phyloP scores from a whole-genome alignment of 208 protist genomes.

The Herpetomonas muscarum region DNA sequence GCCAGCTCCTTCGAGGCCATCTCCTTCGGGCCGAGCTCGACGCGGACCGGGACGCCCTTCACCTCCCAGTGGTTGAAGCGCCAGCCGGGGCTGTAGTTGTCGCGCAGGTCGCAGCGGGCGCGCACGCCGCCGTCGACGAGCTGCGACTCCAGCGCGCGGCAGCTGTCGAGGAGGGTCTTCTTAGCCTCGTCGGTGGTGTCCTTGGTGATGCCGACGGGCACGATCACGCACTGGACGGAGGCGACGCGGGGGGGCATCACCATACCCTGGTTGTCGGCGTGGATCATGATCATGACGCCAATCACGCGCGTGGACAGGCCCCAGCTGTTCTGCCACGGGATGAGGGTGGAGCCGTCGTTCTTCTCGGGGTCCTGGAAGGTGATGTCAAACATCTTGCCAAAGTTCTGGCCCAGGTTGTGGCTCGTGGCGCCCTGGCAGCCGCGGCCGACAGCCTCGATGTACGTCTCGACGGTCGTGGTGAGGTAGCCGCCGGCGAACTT shows the following conservation, averaged over 20 bases:
- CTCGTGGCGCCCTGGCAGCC: slow-evolving; percentile 96
- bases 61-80: slow-evolving; percentile 99
- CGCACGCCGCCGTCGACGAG: slow-evolving; percentile 81
- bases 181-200: slow-evolving; percentile 59
- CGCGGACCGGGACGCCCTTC: slow-evolving; percentile 95
- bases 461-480: slow-evolving; percentile 98
- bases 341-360: slow-evolving; percentile 72
- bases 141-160: slow-evolving; percentile 47
- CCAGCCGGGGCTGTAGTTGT: slow-evolving; percentile 96
- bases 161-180: slow-evolving; percentile 46
- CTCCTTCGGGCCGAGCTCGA: slow-evolving; percentile 98
- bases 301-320: slow-evolving; percentile 98
- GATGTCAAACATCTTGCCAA: slow-evolving; percentile 98
- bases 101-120: slow-evolving; percentile 87
- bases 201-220: slow-evolving; percentile 90
- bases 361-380: slow-evolving; percentile 91
- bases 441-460: slow-evolving; percentile 95
- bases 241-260: slow-evolving; percentile 98
- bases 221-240: slow-evolving; percentile 93
- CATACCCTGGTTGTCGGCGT: slow-evolving; percentile 98
- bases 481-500: slow-evolving; percentile 98
- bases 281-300: slow-evolving; percentile 98
- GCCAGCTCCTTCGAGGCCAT: slow-evolving; percentile 62
- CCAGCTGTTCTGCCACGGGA: slow-evolving; percentile 99
- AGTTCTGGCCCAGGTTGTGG: slow-evolving; percentile 98